Evolutionary conservation across 1,284 basidiomycete species (phyloP).

Genomic region (Cutaneotrichosporon sp.): DNA sequence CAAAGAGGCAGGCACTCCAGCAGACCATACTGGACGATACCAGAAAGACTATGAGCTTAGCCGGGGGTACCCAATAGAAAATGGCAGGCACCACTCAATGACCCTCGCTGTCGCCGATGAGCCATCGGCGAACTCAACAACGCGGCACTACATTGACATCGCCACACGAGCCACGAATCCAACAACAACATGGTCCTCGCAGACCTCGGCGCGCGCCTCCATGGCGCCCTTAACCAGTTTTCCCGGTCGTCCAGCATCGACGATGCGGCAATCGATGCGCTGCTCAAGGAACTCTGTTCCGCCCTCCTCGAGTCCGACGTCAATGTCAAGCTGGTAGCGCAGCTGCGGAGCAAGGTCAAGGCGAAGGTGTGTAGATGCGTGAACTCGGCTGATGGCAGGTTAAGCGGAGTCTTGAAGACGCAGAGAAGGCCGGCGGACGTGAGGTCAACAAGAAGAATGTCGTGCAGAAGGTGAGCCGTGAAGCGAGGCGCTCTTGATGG

Average conservation of each 20-base stretch:
- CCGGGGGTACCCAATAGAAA: neutral
- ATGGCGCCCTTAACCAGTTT: conserved; percentile 86
- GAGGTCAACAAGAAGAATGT: conserved; percentile 77
- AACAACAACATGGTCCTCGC: conserved; percentile 76
- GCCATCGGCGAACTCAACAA: no score
- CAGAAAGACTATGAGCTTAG: no score
- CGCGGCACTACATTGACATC: neutral
- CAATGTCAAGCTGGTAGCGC: conserved; percentile 91
- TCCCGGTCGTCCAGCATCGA: conserved; percentile 79
- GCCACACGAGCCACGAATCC: neutral
- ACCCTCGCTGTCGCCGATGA: no score
- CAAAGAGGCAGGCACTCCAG: no score
- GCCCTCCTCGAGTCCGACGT: conserved; percentile 96
- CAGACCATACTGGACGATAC: no score
- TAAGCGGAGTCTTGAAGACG: conserved; percentile 54
- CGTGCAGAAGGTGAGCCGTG: conserved; percentile 71
- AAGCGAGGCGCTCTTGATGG: no score
- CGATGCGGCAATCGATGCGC: conserved; percentile 87
- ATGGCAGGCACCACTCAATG: neutral
- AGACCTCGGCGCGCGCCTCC: conserved; percentile 90
- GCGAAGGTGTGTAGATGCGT: conserved; percentile 60
- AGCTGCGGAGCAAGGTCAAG: conserved; percentile 83
- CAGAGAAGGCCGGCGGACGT: conserved; percentile 68
- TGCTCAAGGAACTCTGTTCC: conserved; percentile 90
- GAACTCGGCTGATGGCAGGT: conserved; percentile 23